These are phyloP conservation scores for Mycena metata DNA, from an alignment of 768 basidiomycete species.

Conservation along the genomic window DNA sequence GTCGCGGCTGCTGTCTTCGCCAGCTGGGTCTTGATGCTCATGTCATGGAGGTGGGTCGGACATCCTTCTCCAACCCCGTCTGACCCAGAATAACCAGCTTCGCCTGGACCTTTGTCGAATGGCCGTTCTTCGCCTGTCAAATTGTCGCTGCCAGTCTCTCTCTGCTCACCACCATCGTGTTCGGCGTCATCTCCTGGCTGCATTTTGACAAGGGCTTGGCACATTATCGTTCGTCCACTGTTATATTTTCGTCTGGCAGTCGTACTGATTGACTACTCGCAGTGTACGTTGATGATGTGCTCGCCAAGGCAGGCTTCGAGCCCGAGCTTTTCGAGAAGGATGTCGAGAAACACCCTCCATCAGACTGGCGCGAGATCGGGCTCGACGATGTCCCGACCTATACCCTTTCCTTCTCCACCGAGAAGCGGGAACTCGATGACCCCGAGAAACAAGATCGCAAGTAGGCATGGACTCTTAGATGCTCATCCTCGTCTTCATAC, in stretches of 20 bases:
- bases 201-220: slow-evolving; percentile 52
- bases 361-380: slow-evolving; percentile 37
- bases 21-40: slow-evolving; percentile 35
- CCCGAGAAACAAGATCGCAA: slow-evolving; percentile 19
- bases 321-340: slow-evolving; percentile 39
- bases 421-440: slow-evolving; percentile 21
- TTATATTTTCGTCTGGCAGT: not conserved
- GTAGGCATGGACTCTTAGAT: slow-evolving; percentile 5
- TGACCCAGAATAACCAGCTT: slow-evolving; percentile 27
- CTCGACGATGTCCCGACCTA: slow-evolving; percentile 37
- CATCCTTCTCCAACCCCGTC: not conserved
- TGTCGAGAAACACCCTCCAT: slow-evolving; percentile 26
- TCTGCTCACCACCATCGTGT: slow-evolving; percentile 42
- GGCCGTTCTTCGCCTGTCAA: slow-evolving; percentile 43
- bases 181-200: slow-evolving; percentile 47
- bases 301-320: slow-evolving; percentile 37
- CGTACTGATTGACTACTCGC: not conserved
- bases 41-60: slow-evolving; percentile 30
- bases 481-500: not conserved
- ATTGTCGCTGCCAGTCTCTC: slow-evolving; percentile 41
- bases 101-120: slow-evolving; percentile 39
- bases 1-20: slow-evolving; percentile 30
- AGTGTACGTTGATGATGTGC: slow-evolving; percentile 39
- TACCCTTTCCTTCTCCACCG: slow-evolving; percentile 31
- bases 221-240: slow-evolving; percentile 48